Percentiles rank a stretch among this genome's conserved stretches.
Evolutionary conservation across 805 yeast genomes (phyloP).

Genomic region (Ogataea nitratoaversa): DNA sequence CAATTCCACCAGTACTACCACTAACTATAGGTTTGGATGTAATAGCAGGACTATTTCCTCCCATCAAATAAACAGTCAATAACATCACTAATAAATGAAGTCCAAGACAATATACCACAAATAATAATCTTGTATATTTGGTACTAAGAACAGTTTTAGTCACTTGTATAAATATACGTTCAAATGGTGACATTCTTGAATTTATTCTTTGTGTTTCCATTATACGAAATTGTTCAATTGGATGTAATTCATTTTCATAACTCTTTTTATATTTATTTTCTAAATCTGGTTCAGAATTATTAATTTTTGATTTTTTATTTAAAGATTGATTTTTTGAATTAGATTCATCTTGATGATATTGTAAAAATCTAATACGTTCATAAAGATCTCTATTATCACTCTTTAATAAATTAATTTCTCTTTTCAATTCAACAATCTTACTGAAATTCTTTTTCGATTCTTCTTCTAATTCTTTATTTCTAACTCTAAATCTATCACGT

Average conservation of each 20-base stretch:
- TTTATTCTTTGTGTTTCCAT: constrained; percentile 72
- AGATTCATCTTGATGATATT: constrained; percentile 40
- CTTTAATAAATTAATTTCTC: constrained; percentile 61
- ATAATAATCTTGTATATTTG: constrained; percentile 64
- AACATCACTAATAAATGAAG: constrained; percentile 71
- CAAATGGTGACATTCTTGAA: constrained; percentile 70
- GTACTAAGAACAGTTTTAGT: constrained; percentile 76
- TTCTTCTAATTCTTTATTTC: constrained; percentile 79
- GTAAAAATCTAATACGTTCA: constrained; percentile 68
- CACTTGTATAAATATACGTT: constrained; percentile 67
- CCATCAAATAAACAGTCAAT: constrained; percentile 52
- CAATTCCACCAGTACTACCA: constrained; percentile 27
- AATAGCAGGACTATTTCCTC: constrained; percentile 11
- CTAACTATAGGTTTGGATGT: constrained; percentile 11
- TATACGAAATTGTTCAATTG: constrained; percentile 76
- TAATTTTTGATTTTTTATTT: constrained; percentile 24
- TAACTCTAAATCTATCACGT: constrained; percentile 85
- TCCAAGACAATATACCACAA: constrained; percentile 68
- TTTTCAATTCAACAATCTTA: constrained; percentile 54
- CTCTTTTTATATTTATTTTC: constrained; percentile 58
- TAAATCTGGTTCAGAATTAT: constrained; percentile 24
- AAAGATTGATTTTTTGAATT: constrained; percentile 1
- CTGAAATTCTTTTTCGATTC: constrained; percentile 59
- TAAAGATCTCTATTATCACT: constrained; percentile 74
- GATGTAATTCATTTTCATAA: constrained; percentile 77